These are phyloP conservation scores for Amanita brunnescens DNA, from an alignment of 768 basidiomycete species.

Conservation along the genomic window DNA sequence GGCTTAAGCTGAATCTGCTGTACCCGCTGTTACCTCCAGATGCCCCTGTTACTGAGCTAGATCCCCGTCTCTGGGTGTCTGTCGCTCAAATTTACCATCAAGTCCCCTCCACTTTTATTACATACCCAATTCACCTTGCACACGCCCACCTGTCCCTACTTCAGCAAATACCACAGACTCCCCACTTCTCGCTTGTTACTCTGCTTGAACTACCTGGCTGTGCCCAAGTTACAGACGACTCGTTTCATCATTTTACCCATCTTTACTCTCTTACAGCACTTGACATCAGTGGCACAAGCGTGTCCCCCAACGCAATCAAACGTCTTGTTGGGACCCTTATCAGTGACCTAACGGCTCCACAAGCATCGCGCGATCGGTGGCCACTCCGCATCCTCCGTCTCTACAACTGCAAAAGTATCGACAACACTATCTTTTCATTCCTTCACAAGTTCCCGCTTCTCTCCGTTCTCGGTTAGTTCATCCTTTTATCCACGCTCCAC, in stretches of 20 bases:
- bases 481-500: background rate
- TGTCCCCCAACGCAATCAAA: constrained; percentile 46
- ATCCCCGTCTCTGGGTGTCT: constrained; percentile 56
- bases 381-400: constrained; percentile 50
- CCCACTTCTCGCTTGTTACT: constrained; percentile 56
- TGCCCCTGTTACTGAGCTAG: constrained; percentile 22
- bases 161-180: constrained; percentile 44
- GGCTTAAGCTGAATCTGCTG: constrained; percentile 12
- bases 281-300: constrained; percentile 47
- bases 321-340: constrained; percentile 42
- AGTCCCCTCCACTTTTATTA: constrained; percentile 35
- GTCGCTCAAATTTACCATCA: constrained; percentile 50
- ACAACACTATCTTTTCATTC: constrained; percentile 30
- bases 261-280: constrained; percentile 53
- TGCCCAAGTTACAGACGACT: constrained; percentile 47
- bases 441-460: constrained; percentile 49
- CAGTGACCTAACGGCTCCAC: constrained; percentile 19
- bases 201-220: constrained; percentile 52
- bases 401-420: constrained; percentile 42
- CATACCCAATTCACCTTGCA: constrained; percentile 41
- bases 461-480: constrained; percentile 46
- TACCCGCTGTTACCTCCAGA: constrained; percentile 12
- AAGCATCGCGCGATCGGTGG: constrained; percentile 37
- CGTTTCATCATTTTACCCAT: constrained; percentile 37
- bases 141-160: constrained; percentile 48